phyloP scores from a whole-genome alignment of 164 flowering plant species.

The Amborella trichopoda region DNA sequence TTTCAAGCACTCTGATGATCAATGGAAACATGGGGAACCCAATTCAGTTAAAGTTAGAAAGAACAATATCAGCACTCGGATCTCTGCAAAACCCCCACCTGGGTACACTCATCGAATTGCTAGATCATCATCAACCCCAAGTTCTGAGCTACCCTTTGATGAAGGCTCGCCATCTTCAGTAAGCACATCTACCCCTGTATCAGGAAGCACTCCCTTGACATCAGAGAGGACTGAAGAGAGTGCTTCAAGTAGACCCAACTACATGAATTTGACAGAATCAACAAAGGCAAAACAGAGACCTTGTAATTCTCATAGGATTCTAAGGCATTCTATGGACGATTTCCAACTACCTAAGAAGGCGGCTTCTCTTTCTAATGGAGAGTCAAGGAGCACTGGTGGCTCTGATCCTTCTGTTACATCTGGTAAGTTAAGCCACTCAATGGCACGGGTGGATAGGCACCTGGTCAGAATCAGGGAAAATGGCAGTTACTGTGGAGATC shows the following conservation, averaged over 20 bases:
- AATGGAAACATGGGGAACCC: slow-evolving; percentile 30
- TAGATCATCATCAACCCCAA: slow-evolving; percentile 67
- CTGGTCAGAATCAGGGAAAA: no score
- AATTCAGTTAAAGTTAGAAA: slow-evolving; percentile 42
- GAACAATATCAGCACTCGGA: slow-evolving; percentile 67
- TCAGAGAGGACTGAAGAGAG: slow-evolving; percentile 40
- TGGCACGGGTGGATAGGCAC: no score
- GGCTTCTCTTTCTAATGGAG: no score
- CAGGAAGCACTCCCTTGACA: slow-evolving; percentile 37
- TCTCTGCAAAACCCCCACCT: slow-evolving; percentile 71
- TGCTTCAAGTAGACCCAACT: slow-evolving; percentile 36
- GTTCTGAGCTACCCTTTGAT: slow-evolving; percentile 56
- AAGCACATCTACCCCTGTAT: slow-evolving; percentile 64
- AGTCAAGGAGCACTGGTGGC: no score
- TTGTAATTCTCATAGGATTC: slow-evolving; percentile 22
- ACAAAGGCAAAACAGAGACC: slow-evolving; percentile 67
- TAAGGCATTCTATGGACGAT: slow-evolving; percentile 76
- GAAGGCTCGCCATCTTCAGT: slow-evolving; percentile 70
- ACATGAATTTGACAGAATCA: slow-evolving; percentile 73
- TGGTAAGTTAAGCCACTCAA: no score
- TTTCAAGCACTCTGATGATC: slow-evolving; percentile 23
- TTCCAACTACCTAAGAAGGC: slow-evolving; percentile 52
- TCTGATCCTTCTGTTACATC: no score
- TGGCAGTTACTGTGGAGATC: no score
- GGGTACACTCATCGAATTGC: slow-evolving; percentile 15